Evolutionary conservation across 768 basidiomycete genomes (phyloP), one percentile per base, ranked within the genome.

Genomic region (Epithele typhae): DNA sequence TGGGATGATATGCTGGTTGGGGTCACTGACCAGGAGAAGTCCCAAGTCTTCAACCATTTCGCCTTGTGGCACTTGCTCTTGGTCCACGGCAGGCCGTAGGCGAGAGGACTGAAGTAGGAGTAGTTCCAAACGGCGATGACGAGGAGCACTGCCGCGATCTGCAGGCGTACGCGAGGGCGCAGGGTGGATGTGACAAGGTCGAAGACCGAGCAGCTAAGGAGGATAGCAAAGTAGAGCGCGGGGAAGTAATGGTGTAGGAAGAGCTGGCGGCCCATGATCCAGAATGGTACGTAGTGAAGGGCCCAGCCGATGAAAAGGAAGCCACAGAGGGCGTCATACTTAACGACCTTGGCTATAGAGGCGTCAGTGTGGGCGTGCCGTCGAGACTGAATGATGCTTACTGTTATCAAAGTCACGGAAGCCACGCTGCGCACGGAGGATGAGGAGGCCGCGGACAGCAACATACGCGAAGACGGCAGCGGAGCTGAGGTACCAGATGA

Each of bases 191-290:
- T 96, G 30, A 82, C 65, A 38, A 93, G 76, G 65, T 99, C 96
- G 58, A 98, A 97, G 2, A 86, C 74, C 3, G 72, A 73, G 43
- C 85, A 85, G 22, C 76, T 75, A 19, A 92, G 71, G 11, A 99
- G 77, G 55, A 92, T 81, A n/a, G 87, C 82, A 56, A 89, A 94
- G 61, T 92, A 95, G n/a, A 99, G 73, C 0, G 94, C 92, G 0
- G 95, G 96, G 69, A 98, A 87, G 64, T 98, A 98, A 69, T 98
- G 96, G 62, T 98, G 95, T 19, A 99, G 68, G 78, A 99, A 99
- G 37, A 98, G 83, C 60, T 99, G 96, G 18, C 96, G 92, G 35
- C 78, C 71, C 95, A 98, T 98, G 55, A 98, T 72, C 80, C 83
- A 98, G 79, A 99, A 99, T 12, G 96, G 96, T 62, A 90, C 75